Percentiles rank a stretch among this genome's conserved stretches.
Evolutionary conservation across 768 basidiomycete species (phyloP).

Genomic region (Tephrocybe sp.): DNA sequence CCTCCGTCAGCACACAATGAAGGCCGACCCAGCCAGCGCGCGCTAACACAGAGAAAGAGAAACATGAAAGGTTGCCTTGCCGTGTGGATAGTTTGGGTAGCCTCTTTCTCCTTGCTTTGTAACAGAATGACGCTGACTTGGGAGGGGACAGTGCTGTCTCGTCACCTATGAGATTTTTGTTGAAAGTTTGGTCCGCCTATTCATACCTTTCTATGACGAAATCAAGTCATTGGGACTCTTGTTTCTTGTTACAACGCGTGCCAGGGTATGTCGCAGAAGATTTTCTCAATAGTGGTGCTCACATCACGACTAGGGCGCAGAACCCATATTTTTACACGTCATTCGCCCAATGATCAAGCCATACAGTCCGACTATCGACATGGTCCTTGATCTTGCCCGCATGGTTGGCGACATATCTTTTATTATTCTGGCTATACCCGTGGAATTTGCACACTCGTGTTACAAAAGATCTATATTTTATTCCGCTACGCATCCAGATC

Average conservation of each 20-base stretch:
- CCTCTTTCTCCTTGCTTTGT: slow-evolving; percentile 17
- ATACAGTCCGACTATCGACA: slow-evolving; percentile 65
- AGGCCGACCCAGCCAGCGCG: slow-evolving; percentile 63
- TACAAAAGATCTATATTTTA: slow-evolving; percentile 30
- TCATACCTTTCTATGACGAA: slow-evolving; percentile 84
- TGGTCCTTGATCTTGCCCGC: slow-evolving; percentile 54
- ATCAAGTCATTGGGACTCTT: slow-evolving; percentile 71
- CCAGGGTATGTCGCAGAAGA: slow-evolving; percentile 46
- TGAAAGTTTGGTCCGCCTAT: slow-evolving; percentile 63
- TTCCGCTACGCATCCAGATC: slow-evolving; percentile 14
- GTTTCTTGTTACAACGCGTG: slow-evolving; percentile 74
- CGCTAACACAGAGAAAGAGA: slow-evolving; percentile 73
- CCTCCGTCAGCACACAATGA: slow-evolving; percentile 51
- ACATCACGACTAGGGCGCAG: slow-evolving; percentile 63
- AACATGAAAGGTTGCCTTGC: slow-evolving; percentile 83
- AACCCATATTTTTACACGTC: slow-evolving; percentile 79
- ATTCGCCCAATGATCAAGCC: slow-evolving; percentile 79
- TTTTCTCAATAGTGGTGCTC: not conserved
- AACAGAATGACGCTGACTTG: slow-evolving; percentile 10
- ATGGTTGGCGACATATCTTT: slow-evolving; percentile 65
- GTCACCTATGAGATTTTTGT: slow-evolving; percentile 62
- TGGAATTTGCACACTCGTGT: slow-evolving; percentile 33
- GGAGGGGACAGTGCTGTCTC: slow-evolving; percentile 56
- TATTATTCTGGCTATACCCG: slow-evolving; percentile 37
- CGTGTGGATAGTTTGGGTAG: slow-evolving; percentile 86